Conservation (phyloP, 306 rosid genomes). For the Coriaria nepalensis region DNA sequence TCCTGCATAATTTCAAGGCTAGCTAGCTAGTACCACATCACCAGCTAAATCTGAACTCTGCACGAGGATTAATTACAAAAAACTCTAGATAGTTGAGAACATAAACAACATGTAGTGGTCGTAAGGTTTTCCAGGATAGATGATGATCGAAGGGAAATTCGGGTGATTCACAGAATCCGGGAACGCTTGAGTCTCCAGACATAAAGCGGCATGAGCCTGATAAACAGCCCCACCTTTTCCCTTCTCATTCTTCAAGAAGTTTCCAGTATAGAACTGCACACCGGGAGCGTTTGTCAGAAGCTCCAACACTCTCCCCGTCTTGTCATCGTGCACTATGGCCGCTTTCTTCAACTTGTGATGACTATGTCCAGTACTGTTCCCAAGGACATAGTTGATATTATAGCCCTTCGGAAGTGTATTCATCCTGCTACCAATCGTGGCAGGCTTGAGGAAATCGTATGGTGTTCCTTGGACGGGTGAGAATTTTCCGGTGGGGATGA, state of each 20-base stretch:
- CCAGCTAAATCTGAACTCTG: background rate
- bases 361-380: constrained; percentile 13
- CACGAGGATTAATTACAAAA: constrained; percentile 11
- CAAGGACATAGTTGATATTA: constrained; percentile 64
- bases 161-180: constrained; percentile 67
- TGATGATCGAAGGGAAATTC: constrained; percentile 67
- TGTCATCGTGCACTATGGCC: constrained; percentile 39
- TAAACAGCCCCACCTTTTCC: constrained; percentile 63
- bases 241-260: constrained; percentile 33
- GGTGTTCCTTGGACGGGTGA: constrained; percentile 50
- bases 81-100: constrained; percentile 36
- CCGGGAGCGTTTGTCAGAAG: constrained; percentile 64
- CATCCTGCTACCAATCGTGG: constrained; percentile 45
- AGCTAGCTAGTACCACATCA: background rate
- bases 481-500: constrained; percentile 72
- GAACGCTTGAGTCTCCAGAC: constrained; percentile 65
- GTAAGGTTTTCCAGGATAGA: constrained; percentile 40
- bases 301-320: constrained; percentile 53
- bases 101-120: constrained; percentile 36
- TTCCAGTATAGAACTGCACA: constrained; percentile 64
- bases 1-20: too few relatives aligned
- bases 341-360: constrained; percentile 24
- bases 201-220: constrained; percentile 33
- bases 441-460: constrained; percentile 63
- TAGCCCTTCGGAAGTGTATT: constrained; percentile 43